Base-by-base conservation (phyloP, 1,284 basidiomycete species). In the Trametes polyzona region DNA sequence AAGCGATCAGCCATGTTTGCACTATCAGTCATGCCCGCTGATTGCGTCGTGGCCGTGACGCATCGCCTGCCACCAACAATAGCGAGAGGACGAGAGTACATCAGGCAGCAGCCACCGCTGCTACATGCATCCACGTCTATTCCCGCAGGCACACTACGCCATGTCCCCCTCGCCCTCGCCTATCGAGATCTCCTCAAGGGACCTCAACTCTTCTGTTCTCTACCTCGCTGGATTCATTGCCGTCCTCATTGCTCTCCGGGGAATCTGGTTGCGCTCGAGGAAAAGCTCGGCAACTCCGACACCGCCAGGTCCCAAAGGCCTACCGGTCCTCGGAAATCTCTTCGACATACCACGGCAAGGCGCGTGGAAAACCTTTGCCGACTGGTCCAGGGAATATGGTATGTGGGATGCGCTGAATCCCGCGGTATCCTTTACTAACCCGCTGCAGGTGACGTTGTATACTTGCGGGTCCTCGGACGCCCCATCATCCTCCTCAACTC, bases 271-370 rank as follows among this genome's bases (percentile, higher is more conserved):
- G 29, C 48, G 37, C 4, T 35, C 11, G 12, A 12, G 7, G 7
- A 41, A 41, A 14, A 14, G 12, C 9, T 41, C 40, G 7, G 19
- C 5, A 16, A 41, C n/a, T 0, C 32, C 55, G 57, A 35, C 86
- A 83, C 29, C 48, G 21, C 86, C 86, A 54, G 86, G 87, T 26
- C 86, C 86, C 48, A 81, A 78, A 61, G 84, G 85, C 0, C 67
- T 87, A 58, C 86, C 84, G 0, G 27, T 87, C 46, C 65, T 88
- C 17, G 86, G 87, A 5, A 88, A 88, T 67, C 65, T 87, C 23
- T 67, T 74, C 35, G 80, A 88, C 67, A 72, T 88, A 50, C 79
- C 80, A 1, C 53, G 78, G 7, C 82, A 81, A 57, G 77, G 85
- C 67, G 76, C 72, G 3, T 73, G 72, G 72, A 50, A 69, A 10